phyloP scores from a whole-genome alignment of 2,329 filamentous ascomycete genomes.

The Fusarium austroafricanum region DNA sequence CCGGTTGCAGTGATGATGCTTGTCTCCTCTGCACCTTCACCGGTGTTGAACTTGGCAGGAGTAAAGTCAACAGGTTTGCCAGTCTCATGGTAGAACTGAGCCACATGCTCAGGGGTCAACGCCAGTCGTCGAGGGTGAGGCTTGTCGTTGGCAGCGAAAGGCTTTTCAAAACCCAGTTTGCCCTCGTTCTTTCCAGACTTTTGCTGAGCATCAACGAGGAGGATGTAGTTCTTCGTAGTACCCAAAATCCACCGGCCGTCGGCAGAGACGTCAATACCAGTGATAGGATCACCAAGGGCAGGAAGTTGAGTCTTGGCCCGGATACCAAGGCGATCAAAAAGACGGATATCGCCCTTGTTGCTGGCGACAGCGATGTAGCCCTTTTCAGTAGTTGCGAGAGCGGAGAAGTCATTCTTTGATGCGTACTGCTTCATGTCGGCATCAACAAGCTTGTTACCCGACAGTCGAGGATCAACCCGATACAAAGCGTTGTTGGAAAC shows the following conservation, averaged over 20 bases:
- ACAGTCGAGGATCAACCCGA: slow-evolving; percentile 89
- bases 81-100: slow-evolving; percentile 97
- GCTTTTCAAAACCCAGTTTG: slow-evolving; percentile 96
- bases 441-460: slow-evolving; percentile 93
- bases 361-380: slow-evolving; percentile 97
- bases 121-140: slow-evolving; percentile 91
- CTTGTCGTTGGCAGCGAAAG: slow-evolving; percentile 92
- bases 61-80: slow-evolving; percentile 88
- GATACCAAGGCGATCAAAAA: slow-evolving; percentile 96
- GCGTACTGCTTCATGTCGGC: slow-evolving; percentile 93
- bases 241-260: slow-evolving; percentile 96
- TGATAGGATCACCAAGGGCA: slow-evolving; percentile 92
- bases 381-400: slow-evolving; percentile 93
- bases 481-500: slow-evolving; percentile 93
- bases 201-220: slow-evolving; percentile 92
- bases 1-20: slow-evolving; percentile 97
- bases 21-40: slow-evolving; percentile 82
- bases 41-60: slow-evolving; percentile 92
- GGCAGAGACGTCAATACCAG: slow-evolving; percentile 93
- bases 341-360: slow-evolving; percentile 96
- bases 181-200: slow-evolving; percentile 95
- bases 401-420: slow-evolving; percentile 97
- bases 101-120: slow-evolving; percentile 90
- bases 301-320: slow-evolving; percentile 98
- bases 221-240: slow-evolving; percentile 92